These are phyloP conservation scores for Claviceps africana DNA, from an alignment of 2,329 filamentous ascomycete genomes.

Conservation along the genomic window DNA sequence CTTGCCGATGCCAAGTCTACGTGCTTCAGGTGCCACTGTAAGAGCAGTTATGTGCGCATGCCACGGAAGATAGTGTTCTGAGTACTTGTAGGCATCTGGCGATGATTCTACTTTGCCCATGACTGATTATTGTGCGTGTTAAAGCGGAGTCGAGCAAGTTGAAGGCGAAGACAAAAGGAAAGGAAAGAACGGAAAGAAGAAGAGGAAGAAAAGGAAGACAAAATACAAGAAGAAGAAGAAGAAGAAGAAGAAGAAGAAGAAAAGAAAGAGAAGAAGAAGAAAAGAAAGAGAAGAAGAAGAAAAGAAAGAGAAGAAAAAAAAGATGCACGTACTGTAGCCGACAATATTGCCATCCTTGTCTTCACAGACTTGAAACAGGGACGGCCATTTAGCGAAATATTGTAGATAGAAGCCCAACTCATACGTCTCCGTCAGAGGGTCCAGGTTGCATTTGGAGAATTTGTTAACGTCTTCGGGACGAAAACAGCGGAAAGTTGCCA, in stretches of 20 bases:
- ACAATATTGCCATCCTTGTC: constrained; percentile 77
- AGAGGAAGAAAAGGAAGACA: no score
- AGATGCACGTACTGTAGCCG: constrained; percentile 86
- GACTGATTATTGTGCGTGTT: constrained; percentile 43
- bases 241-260: no score
- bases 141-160: constrained; percentile 11
- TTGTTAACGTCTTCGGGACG: constrained; percentile 70
- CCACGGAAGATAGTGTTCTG: constrained; percentile 93
- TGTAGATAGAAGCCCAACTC: constrained; percentile 90
- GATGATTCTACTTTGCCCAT: constrained; percentile 95
- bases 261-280: no score
- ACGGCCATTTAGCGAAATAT: constrained; percentile 91
- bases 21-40: constrained; percentile 76
- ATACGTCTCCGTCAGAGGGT: constrained; percentile 95
- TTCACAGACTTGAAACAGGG: constrained; percentile 84
- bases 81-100: constrained; percentile 57
- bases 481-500: constrained; percentile 81
- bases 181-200: no score
- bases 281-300: no score
- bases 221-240: no score
- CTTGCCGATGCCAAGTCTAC: constrained; percentile 75
- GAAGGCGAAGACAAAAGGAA: constrained; percentile 4
- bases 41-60: constrained; percentile 95
- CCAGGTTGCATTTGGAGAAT: constrained; percentile 89
- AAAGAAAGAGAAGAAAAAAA: no score